These are phyloP conservation scores for Cynanchum wilfordii DNA, from an alignment of 257 asterid species.

Conservation along the genomic window DNA sequence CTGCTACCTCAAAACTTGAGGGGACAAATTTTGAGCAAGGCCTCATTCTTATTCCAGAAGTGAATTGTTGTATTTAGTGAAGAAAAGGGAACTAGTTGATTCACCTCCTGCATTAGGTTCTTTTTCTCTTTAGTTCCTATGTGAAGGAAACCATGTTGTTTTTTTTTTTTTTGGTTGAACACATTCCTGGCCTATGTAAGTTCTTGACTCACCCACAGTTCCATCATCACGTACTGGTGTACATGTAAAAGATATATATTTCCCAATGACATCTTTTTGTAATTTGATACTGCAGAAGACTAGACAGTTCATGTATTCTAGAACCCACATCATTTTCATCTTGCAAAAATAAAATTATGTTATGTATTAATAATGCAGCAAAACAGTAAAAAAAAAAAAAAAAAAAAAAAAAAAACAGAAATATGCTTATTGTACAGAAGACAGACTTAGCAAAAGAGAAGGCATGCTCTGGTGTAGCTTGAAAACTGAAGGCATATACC, in stretches of 20 bases:
- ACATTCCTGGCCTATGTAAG: slow-evolving; percentile 73
- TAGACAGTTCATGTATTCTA: slow-evolving; percentile 54
- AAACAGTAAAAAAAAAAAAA: neutral
- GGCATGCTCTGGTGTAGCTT: neutral
- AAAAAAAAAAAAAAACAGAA: too few species aligned
- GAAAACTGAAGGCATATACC: slow-evolving; percentile 34
- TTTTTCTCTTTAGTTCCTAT: neutral
- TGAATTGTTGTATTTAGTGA: too few species aligned
- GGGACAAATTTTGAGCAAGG: slow-evolving; percentile 39
- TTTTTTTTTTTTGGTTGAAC: slow-evolving; percentile 56
- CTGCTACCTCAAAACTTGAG: slow-evolving; percentile 67
- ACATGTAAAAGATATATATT: slow-evolving; percentile 80
- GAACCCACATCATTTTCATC: slow-evolving; percentile 69
- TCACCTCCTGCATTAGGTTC: slow-evolving; percentile 6
- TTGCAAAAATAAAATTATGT: slow-evolving; percentile 38
- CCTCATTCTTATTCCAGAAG: slow-evolving; percentile 11
- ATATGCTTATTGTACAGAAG: neutral
- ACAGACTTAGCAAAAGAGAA: neutral
- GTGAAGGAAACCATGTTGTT: slow-evolving; percentile 6
- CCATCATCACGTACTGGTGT: slow-evolving; percentile 92
- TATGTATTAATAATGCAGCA: slow-evolving; percentile 9
- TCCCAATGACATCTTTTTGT: slow-evolving; percentile 86
- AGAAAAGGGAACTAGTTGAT: slow-evolving; percentile 31
- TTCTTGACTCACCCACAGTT: slow-evolving; percentile 67
- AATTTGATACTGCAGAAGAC: slow-evolving; percentile 75